phyloP scores from a whole-genome alignment of 139 green algal species.

The Asterochloris sp. region DNA sequence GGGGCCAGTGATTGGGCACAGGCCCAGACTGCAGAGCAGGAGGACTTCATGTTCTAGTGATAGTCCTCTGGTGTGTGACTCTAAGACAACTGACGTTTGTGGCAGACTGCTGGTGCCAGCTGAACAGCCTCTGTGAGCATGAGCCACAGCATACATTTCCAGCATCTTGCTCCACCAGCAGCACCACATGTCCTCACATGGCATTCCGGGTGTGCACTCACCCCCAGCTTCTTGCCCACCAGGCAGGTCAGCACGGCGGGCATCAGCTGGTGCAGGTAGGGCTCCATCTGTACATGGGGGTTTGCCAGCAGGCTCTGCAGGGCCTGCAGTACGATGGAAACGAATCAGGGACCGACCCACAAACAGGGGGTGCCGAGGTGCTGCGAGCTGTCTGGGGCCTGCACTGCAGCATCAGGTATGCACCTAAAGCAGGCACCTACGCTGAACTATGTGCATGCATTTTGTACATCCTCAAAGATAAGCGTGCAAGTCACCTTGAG shows the following conservation, averaged over 20 bases:
- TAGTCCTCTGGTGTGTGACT: neutral
- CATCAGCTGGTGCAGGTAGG: conserved; percentile 84
- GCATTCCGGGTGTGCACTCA: neutral
- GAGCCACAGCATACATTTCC: neutral
- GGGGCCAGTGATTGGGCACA: conserved; percentile 32
- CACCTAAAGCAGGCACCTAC: neutral
- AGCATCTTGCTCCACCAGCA: neutral
- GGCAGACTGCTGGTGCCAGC: neutral
- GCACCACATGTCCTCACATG: neutral
- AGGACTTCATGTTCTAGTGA: neutral
- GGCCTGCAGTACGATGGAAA: conserved; percentile 18
- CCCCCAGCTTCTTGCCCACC: conserved; percentile 61
- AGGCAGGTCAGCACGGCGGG: conserved; percentile 75
- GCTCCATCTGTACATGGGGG: conserved; percentile 59
- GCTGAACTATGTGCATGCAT: neutral
- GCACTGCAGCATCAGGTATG: neutral
- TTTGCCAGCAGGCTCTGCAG: conserved; percentile 66
- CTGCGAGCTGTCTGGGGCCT: neutral
- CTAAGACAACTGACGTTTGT: neutral
- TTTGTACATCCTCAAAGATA: neutral
- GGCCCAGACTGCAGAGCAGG: neutral
- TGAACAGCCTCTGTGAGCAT: neutral
- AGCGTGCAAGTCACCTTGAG: conserved; percentile 4
- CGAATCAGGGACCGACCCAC: neutral
- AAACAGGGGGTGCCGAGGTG: neutral